These are phyloP conservation scores for Candida germanica DNA, from an alignment of 805 yeast genomes.

Conservation along the genomic window DNA sequence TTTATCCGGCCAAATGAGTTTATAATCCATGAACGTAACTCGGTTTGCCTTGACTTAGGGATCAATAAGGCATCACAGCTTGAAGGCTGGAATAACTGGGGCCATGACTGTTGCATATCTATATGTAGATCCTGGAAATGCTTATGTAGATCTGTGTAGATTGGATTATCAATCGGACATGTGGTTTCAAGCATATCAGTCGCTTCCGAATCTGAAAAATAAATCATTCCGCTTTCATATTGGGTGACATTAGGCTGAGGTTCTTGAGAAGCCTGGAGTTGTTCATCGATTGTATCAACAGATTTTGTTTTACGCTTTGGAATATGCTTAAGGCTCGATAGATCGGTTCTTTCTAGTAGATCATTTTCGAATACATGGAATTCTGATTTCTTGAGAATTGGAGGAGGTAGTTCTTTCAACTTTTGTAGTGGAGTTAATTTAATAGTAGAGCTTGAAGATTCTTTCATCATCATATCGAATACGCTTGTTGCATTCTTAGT, in stretches of 20 bases:
- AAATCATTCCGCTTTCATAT: neutral
- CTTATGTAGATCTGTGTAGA: constrained; percentile 2
- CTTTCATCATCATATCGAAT: constrained; percentile 39
- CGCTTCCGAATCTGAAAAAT: neutral
- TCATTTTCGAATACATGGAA: constrained; percentile 31
- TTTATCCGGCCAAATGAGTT: constrained; percentile 35
- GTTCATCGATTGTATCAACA: no score
- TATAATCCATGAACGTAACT: constrained; percentile 38
- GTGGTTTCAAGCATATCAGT: neutral
- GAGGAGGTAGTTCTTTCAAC: constrained; percentile 31
- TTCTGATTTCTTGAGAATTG: constrained; percentile 21
- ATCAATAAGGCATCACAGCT: constrained; percentile 33
- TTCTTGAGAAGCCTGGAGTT: no score
- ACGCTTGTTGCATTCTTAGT: constrained; percentile 17
- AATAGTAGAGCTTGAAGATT: constrained; percentile 22
- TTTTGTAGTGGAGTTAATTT: constrained; percentile 30
- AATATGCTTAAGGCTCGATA: neutral
- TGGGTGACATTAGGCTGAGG: neutral
- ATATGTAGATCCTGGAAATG: neutral
- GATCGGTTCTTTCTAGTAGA: neutral
- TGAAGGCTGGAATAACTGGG: constrained; percentile 44
- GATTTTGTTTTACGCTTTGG: neutral
- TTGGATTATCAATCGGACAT: constrained; percentile 1
- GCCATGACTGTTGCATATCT: constrained; percentile 27
- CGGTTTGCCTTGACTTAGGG: constrained; percentile 17